phyloP scores from a whole-genome alignment of 31 red algal genomes.

The Odonthalia washingtoniensis region DNA sequence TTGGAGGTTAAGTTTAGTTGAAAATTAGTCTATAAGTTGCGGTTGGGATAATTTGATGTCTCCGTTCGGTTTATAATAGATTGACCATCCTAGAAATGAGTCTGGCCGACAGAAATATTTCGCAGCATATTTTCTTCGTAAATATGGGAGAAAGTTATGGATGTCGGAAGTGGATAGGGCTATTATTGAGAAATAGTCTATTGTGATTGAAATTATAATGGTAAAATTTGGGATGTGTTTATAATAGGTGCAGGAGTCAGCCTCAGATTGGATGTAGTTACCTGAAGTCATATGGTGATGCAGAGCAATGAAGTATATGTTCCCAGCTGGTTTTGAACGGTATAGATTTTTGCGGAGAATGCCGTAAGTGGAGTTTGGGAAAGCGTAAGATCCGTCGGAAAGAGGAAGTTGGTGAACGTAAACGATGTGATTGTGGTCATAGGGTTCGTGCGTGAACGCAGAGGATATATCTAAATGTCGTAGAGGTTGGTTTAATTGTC shows the following conservation, averaged over 20 bases:
- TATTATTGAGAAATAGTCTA: conserved; percentile 7
- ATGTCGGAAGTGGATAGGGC: background rate
- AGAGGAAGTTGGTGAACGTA: conserved; percentile 13
- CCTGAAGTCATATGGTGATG: background rate
- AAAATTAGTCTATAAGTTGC: background rate
- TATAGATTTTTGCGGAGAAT: background rate
- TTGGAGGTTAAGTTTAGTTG: background rate
- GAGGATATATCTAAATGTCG: conserved; percentile 35
- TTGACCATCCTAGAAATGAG: background rate
- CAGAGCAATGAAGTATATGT: background rate
- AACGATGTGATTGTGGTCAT: conserved; percentile 13
- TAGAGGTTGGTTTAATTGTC: conserved; percentile 2
- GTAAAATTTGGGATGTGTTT: background rate
- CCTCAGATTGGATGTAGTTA: background rate
- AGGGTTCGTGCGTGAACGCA: conserved; percentile 27
- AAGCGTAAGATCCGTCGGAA: conserved; percentile 9
- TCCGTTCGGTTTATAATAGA: background rate
- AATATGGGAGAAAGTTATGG: background rate
- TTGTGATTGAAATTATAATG: background rate
- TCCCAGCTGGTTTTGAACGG: background rate
- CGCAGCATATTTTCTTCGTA: background rate
- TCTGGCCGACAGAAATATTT: background rate
- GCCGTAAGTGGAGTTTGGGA: background rate
- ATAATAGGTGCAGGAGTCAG: background rate
- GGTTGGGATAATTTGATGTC: conserved; percentile 18